These are phyloP conservation scores for Kwoniella mangroviensis DNA, from an alignment of 768 basidiomycete species.

Conservation along the genomic window DNA sequence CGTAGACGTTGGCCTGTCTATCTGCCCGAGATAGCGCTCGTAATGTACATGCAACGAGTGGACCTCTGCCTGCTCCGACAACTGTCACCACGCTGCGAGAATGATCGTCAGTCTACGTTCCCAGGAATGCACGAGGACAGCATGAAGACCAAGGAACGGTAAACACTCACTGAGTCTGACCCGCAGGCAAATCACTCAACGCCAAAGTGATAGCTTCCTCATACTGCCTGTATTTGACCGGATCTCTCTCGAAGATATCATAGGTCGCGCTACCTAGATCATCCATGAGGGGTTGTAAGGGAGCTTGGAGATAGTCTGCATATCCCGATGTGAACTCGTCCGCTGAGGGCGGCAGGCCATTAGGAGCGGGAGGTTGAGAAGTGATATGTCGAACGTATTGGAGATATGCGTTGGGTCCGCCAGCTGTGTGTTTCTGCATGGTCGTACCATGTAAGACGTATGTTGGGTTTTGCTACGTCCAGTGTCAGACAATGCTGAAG, in stretches of 20 bases:
- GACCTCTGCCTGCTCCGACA: constrained; percentile 93
- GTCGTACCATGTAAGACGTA: constrained; percentile 77
- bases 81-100: constrained; percentile 77
- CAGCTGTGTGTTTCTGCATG: constrained; percentile 70
- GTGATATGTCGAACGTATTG: constrained; percentile 68
- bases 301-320: constrained; percentile 93
- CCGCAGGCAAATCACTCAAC: constrained; percentile 70
- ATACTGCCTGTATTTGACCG: constrained; percentile 92
- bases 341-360: constrained; percentile 21
- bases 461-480: constrained; percentile 75
- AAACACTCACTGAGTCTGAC: constrained; percentile 67
- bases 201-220: constrained; percentile 90
- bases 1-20: constrained; percentile 73
- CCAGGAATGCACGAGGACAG: no score
- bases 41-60: constrained; percentile 83
- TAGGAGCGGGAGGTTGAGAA: constrained; percentile 28
- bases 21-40: constrained; percentile 72
- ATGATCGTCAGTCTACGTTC: not conserved
- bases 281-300: constrained; percentile 96
- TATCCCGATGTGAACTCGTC: constrained; percentile 61
- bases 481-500: not conserved
- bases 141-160: no score
- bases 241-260: constrained; percentile 96
- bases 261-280: constrained; percentile 94
- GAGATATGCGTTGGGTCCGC: constrained; percentile 83